A percentile compares a stretch with the other conserved stretches of the same genome.
These are phyloP conservation scores for Rubroboletus satanas DNA, from an alignment of 768 basidiomycete species.

Conservation along the genomic window DNA sequence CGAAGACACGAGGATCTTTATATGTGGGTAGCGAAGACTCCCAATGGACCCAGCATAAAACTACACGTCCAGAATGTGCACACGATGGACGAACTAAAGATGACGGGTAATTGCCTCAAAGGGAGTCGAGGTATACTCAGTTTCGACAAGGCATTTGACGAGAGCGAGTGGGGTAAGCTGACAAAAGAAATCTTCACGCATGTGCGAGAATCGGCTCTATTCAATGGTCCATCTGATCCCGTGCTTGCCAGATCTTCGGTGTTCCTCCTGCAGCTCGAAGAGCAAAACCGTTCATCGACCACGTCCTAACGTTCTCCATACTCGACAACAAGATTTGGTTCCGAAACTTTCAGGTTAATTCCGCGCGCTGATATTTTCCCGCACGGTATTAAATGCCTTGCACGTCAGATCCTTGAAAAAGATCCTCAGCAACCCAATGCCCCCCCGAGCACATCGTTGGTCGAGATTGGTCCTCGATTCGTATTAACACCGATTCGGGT, in stretches of 20 bases:
- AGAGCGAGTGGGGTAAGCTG: constrained; percentile 79
- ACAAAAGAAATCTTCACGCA: constrained; percentile 94
- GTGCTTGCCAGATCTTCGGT: constrained; percentile 73
- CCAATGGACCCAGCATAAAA: constrained; percentile 96
- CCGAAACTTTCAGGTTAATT: constrained; percentile 89
- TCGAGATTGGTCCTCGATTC: constrained; percentile 97
- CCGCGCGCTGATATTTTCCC: background rate
- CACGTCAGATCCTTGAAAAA: constrained; percentile 83
- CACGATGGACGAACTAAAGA: constrained; percentile 99
- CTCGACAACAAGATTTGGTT: constrained; percentile 98
- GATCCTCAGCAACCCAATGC: constrained; percentile 86
- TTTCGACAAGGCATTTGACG: constrained; percentile 89
- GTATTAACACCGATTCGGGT: constrained; percentile 96
- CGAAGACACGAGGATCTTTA: constrained; percentile 94
- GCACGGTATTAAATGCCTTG: background rate
- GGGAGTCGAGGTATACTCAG: constrained; percentile 89
- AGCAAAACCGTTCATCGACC: constrained; percentile 97
- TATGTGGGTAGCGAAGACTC: constrained; percentile 94
- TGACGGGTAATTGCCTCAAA: constrained; percentile 98
- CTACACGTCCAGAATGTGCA: constrained; percentile 98
- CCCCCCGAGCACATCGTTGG: constrained; percentile 79
- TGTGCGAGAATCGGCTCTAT: constrained; percentile 43
- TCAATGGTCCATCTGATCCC: background rate
- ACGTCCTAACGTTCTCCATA: constrained; percentile 93
- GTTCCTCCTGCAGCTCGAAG: constrained; percentile 88